Percentiles rank a stretch among this genome's conserved stretches.
These are phyloP conservation scores for Kickxella alabastrina DNA, from an alignment of 192 early-diverging fungal genomes.

Conservation along the genomic window DNA sequence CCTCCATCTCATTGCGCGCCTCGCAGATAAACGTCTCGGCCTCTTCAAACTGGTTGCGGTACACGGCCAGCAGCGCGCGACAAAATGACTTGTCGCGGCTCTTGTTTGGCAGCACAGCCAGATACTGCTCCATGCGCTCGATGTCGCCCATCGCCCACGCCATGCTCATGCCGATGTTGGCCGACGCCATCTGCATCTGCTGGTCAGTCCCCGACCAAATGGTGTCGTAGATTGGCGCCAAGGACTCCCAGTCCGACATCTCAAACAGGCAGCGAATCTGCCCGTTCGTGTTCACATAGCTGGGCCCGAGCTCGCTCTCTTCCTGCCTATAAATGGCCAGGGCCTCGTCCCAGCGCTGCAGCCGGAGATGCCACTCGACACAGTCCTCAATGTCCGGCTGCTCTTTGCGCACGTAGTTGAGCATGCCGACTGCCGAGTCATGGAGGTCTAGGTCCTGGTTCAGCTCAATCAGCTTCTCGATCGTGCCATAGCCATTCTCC, in stretches of 20 bases:
- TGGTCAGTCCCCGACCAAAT: constrained; percentile 58
- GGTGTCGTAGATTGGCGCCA: constrained; percentile 70
- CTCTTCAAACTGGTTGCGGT: constrained; percentile 70
- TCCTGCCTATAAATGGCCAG: constrained; percentile 75
- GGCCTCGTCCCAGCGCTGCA: constrained; percentile 90
- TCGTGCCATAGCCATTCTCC: constrained; percentile 70
- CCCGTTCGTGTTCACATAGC: constrained; percentile 60
- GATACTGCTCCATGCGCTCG: constrained; percentile 88
- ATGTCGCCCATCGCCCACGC: constrained; percentile 88
- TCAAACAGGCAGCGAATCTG: constrained; percentile 88
- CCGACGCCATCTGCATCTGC: constrained; percentile 69
- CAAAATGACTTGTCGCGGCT: constrained; percentile 72
- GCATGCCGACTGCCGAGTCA: constrained; percentile 90
- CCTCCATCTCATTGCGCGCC: constrained; percentile 77
- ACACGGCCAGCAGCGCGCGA: constrained; percentile 77
- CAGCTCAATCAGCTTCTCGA: constrained; percentile 85
- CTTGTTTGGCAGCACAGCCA: constrained; percentile 66
- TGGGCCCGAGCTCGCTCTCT: constrained; percentile 47
- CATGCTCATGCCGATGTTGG: constrained; percentile 79
- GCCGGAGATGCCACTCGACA: constrained; percentile 87
- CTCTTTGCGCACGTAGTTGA: constrained; percentile 76
- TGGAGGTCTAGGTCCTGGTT: constrained; percentile 90
- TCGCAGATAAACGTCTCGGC: constrained; percentile 73
- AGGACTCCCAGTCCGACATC: constrained; percentile 86
- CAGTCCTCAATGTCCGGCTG: constrained; percentile 72